Evolutionary conservation across 345 rosid genomes (phyloP).

Genomic region (Luvunga scandens): DNA sequence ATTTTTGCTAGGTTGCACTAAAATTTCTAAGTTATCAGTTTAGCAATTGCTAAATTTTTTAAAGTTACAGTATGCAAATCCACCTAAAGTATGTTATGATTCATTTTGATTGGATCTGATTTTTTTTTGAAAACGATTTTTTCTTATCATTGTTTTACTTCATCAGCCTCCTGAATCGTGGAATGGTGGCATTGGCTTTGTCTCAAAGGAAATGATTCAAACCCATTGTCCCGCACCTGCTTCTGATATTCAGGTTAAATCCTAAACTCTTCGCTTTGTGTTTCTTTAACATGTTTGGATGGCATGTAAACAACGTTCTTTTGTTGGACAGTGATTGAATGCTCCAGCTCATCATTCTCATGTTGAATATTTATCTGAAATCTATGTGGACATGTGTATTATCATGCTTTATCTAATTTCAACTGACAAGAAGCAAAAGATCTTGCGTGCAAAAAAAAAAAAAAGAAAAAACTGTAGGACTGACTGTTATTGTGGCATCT

Average conservation of each 20-base stretch:
- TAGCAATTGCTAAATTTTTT: neutral
- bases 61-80: neutral
- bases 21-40: neutral
- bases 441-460: neutral
- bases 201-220: constrained; percentile 88
- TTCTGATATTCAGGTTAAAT: constrained; percentile 58
- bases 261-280: neutral
- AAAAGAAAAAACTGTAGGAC: neutral
- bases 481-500: constrained; percentile 11
- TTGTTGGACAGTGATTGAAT: neutral
- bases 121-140: neutral
- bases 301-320: neutral
- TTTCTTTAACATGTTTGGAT: neutral
- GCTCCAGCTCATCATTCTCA: neutral
- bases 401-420: neutral
- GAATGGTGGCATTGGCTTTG: constrained; percentile 92
- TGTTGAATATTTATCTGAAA: neutral
- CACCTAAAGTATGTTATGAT: neutral
- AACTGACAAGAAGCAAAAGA: neutral
- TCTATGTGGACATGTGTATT: neutral
- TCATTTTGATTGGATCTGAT: neutral
- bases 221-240: constrained; percentile 79
- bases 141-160: constrained; percentile 3
- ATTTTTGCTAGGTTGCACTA: neutral
- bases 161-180: constrained; percentile 86